Conservation (phyloP, 768 basidiomycete species). For the Mycena sanguinolenta region DNA sequence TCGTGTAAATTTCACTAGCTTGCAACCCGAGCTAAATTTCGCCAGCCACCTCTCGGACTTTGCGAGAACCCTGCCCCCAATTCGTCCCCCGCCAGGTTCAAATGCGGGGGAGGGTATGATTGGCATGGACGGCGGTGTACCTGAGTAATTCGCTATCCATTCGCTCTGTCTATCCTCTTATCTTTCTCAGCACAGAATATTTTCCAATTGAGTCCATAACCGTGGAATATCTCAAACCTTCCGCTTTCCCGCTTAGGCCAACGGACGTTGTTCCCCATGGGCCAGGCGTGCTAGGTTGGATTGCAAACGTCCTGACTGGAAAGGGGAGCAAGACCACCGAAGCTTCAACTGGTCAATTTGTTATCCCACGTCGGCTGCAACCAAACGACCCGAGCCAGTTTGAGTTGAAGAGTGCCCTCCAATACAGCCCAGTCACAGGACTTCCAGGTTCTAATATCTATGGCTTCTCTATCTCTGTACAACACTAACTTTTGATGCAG, state of each 20-base stretch:
- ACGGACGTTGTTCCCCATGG: slow-evolving; percentile 33
- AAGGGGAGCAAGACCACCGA: slow-evolving; percentile 23
- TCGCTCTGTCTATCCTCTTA: background rate
- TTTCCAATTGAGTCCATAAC: slow-evolving; percentile 37
- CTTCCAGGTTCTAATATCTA: slow-evolving; percentile 45
- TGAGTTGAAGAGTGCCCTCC: slow-evolving; percentile 65
- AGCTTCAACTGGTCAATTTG: slow-evolving; percentile 28
- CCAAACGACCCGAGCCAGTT: slow-evolving; percentile 49
- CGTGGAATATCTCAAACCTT: slow-evolving; percentile 32
- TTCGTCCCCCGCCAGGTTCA: background rate
- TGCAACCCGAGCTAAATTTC: background rate
- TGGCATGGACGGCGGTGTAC: slow-evolving; percentile 35
- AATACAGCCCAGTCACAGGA: slow-evolving; percentile 65
- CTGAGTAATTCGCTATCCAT: slow-evolving; percentile 25
- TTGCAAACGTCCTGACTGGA: slow-evolving; percentile 34
- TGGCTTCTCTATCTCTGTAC: background rate
- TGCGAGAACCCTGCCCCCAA: slow-evolving; percentile 19
- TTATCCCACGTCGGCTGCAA: slow-evolving; percentile 38
- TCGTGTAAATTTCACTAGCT: background rate
- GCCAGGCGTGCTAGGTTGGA: slow-evolving; percentile 33
- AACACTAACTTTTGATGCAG: background rate
- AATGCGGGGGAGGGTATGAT: slow-evolving; percentile 8
- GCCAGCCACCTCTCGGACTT: slow-evolving; percentile 35
- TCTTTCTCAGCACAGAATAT: slow-evolving; percentile 30
- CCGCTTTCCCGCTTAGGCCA: slow-evolving; percentile 28